Conservation (phyloP, 2,329 filamentous ascomycete species). For the Verticillium albo-atrum region DNA sequence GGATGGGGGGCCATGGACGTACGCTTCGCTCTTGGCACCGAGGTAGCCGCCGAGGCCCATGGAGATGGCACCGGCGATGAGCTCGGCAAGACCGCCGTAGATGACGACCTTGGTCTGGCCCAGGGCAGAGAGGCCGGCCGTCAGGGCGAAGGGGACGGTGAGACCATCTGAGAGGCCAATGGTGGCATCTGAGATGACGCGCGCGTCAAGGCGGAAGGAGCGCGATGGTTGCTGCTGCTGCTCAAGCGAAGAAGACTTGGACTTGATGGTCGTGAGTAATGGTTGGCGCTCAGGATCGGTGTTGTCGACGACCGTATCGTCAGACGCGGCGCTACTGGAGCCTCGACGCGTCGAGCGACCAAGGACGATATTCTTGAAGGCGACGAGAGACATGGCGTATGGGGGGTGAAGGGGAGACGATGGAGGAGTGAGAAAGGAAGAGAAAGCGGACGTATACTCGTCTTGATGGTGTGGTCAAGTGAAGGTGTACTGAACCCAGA, state of each 20-base stretch:
- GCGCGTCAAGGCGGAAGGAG: conserved; percentile 12
- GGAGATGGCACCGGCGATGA: conserved; percentile 70
- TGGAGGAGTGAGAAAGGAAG: neutral
- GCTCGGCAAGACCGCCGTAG: conserved; percentile 68
- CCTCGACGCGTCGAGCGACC: conserved; percentile 4
- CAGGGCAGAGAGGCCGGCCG: conserved; percentile 64
- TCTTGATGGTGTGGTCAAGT: neutral
- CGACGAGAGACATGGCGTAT: conserved; percentile 12
- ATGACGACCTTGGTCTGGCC: conserved; percentile 65
- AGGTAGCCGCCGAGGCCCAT: conserved; percentile 76
- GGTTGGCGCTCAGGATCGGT: conserved; percentile 13
- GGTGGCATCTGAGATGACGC: conserved; percentile 16
- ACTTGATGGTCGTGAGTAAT: conserved; percentile 6
- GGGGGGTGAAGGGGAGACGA: neutral
- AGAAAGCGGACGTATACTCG: neutral
- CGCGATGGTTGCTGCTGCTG: neutral
- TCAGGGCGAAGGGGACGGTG: conserved; percentile 76
- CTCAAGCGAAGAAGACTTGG: neutral
- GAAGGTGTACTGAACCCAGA: neutral
- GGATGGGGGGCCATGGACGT: neutral
- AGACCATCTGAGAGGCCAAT: conserved; percentile 76
- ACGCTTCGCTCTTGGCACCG: conserved; percentile 53
- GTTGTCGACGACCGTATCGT: conserved; percentile 10
- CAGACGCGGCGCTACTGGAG: conserved; percentile 9
- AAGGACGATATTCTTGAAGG: conserved; percentile 12